phyloP scores from a whole-genome alignment of 345 rosid species.

The Eucalyptus regnans region DNA sequence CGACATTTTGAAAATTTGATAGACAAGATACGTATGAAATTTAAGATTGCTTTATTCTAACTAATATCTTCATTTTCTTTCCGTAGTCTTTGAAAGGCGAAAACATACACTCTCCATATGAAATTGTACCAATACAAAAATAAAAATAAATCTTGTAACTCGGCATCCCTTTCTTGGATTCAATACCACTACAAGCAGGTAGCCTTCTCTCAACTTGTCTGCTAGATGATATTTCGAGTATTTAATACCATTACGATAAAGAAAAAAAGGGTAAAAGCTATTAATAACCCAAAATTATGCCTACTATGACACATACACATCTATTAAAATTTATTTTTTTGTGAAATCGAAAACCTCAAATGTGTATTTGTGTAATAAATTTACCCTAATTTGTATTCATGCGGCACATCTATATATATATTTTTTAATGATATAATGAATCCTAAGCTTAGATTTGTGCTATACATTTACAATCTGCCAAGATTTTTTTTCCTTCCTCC shows the following conservation, averaged over 20 bases:
- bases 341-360: too few species aligned
- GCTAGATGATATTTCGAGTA: neutral
- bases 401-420: neutral
- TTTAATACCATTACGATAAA: neutral
- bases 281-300: neutral
- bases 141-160: neutral
- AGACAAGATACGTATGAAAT: neutral
- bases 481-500: neutral
- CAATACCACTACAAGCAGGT: neutral
- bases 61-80: neutral
- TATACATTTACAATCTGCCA: neutral
- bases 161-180: neutral
- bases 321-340: too few species aligned
- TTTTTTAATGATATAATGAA: too few species aligned
- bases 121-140: neutral
- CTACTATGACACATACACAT: too few species aligned
- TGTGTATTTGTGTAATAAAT: neutral
- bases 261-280: neutral
- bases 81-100: neutral
- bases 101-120: neutral
- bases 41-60: neutral
- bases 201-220: neutral
- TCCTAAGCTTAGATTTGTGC: neutral
- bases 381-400: rapidly evolving
- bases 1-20: neutral